phyloP scores from a whole-genome alignment of 331 rosid genomes.

The Telfairia occidentalis region DNA sequence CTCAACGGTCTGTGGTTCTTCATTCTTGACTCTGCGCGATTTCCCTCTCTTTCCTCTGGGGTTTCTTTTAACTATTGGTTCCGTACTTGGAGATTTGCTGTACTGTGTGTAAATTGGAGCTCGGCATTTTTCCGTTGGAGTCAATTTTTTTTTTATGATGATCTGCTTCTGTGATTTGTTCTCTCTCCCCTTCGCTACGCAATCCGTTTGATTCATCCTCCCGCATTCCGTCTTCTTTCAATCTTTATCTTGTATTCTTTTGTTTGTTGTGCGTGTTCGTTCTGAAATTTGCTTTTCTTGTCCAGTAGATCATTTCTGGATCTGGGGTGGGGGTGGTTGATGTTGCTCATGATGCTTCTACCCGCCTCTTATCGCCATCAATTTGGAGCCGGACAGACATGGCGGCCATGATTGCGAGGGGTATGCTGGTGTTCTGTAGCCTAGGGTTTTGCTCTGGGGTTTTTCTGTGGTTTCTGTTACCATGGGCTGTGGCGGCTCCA shows the following conservation, averaged over 20 bases:
- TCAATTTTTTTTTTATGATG: not conserved
- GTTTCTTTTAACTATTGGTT: not conserved
- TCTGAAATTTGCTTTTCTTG: constrained; percentile 11
- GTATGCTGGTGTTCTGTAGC: not conserved
- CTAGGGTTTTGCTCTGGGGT: constrained; percentile 17
- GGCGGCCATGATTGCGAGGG: constrained; percentile 24
- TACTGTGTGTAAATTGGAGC: not conserved
- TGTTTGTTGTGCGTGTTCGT: constrained; percentile 4
- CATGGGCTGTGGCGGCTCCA: constrained; percentile 94
- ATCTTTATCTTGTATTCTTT: not conserved
- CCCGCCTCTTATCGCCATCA: constrained; percentile 23
- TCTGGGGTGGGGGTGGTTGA: constrained; percentile 14
- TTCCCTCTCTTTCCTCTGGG: constrained; percentile 12
- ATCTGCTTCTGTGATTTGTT: constrained; percentile 5
- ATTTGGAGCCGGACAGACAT: constrained; percentile 20
- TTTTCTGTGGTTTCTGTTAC: constrained; percentile 11
- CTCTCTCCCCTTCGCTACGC: not conserved
- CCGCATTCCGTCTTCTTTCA: not conserved
- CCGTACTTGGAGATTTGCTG: not conserved
- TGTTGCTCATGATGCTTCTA: constrained; percentile 26
- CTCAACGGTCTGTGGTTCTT: constrained; percentile 45
- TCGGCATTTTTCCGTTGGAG: not conserved
- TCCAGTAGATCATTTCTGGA: constrained; percentile 21
- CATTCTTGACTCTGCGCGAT: constrained; percentile 16
- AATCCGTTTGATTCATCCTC: not conserved